Conservation (phyloP, 2,329 filamentous ascomycete species). For the Tolypocladium ophioglossoides region DNA sequence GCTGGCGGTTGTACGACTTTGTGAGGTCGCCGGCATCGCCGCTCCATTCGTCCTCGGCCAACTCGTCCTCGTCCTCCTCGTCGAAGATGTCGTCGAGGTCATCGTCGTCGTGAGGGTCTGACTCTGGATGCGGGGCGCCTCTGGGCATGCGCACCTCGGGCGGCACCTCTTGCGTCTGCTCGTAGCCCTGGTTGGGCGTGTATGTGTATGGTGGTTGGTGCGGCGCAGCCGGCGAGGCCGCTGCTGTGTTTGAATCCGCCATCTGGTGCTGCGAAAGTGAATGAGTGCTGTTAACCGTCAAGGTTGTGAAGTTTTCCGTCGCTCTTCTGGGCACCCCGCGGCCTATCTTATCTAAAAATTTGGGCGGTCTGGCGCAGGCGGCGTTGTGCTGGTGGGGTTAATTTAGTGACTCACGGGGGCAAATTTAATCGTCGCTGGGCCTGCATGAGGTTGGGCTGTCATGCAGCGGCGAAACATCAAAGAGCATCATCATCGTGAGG, state of each 20-base stretch:
- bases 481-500: neutral
- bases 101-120: slow-evolving; percentile 10
- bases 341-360: slow-evolving; percentile 4
- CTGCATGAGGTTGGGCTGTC: neutral
- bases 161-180: slow-evolving; percentile 23
- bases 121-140: slow-evolving; percentile 10
- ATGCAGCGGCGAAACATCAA: neutral
- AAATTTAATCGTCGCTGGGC: neutral
- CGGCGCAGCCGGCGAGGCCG: slow-evolving; percentile 27
- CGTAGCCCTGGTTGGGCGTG: slow-evolving; percentile 32
- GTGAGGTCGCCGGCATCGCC: slow-evolving; percentile 59
- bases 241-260: slow-evolving; percentile 1
- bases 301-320: neutral
- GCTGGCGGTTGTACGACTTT: slow-evolving; percentile 81
- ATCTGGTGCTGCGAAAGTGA: neutral
- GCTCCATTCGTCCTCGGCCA: slow-evolving; percentile 46
- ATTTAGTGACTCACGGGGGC: neutral
- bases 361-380: neutral
- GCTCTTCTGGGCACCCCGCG: neutral
- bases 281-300: neutral
- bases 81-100: slow-evolving; percentile 21
- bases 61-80: slow-evolving; percentile 23
- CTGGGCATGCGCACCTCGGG: slow-evolving; percentile 19
- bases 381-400: neutral
- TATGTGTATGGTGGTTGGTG: slow-evolving; percentile 35